Conservation (phyloP, 345 rosid genomes). For the Gossypioides kirkii region DNA sequence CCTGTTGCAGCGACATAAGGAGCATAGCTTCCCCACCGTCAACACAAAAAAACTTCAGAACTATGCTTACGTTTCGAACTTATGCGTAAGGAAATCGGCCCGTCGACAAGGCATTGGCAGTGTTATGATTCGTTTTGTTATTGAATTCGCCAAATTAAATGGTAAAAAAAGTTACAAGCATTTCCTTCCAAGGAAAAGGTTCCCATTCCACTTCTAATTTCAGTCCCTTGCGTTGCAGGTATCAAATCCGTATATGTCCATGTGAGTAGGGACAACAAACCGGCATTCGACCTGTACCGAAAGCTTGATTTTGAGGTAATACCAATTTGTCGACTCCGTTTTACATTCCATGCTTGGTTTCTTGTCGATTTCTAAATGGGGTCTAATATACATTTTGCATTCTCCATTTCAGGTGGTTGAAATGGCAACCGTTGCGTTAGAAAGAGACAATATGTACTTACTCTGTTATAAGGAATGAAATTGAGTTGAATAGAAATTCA, state of each 20-base stretch:
- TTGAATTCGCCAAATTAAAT: slow-evolving; percentile 49
- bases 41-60: slow-evolving; percentile 37
- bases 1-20: slow-evolving; percentile 52
- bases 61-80: slow-evolving; percentile 67
- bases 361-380: not conserved
- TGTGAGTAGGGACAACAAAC: slow-evolving; percentile 35
- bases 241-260: slow-evolving; percentile 59
- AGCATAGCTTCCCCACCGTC: slow-evolving; percentile 43
- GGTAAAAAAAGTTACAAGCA: slow-evolving; percentile 33
- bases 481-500: not conserved
- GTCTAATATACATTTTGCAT: slow-evolving; percentile 12
- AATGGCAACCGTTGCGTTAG: slow-evolving; percentile 36
- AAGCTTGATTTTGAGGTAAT: slow-evolving; percentile 73
- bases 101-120: slow-evolving; percentile 80
- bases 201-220: slow-evolving; percentile 2
- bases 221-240: slow-evolving; percentile 35
- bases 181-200: not conserved
- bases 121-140: slow-evolving; percentile 63
- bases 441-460: slow-evolving; percentile 51
- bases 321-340: slow-evolving; percentile 2
- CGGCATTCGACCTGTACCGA: slow-evolving; percentile 57
- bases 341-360: not conserved
- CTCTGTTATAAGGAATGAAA: slow-evolving; percentile 36
- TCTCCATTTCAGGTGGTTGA: slow-evolving; percentile 49
- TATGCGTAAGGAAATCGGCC: slow-evolving; percentile 74